Percentiles rank a stretch among this genome's conserved stretches.
These are phyloP conservation scores for Tylopilus plumbeoviolaceoides DNA, from an alignment of 768 basidiomycete genomes.

Conservation along the genomic window DNA sequence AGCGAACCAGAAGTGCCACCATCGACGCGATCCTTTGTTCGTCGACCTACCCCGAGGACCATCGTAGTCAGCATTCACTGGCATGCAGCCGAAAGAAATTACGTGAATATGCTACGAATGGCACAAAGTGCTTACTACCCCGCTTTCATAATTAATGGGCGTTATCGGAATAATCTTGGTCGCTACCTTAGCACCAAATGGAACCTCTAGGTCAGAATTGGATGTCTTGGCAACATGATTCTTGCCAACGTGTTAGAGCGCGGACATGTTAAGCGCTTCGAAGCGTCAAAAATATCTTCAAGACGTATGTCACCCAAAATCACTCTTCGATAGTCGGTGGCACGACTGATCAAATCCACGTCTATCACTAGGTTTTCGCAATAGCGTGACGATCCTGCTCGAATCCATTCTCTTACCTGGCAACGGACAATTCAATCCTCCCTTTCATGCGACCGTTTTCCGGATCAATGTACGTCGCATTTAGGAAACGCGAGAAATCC, in stretches of 20 bases:
- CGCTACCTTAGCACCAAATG: neutral
- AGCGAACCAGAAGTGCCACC: slow-evolving; percentile 4
- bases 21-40: neutral
- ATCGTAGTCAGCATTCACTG: too few relatives aligned
- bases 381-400: neutral
- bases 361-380: slow-evolving; percentile 11
- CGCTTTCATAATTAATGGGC: slow-evolving; percentile 16
- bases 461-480: slow-evolving; percentile 1
- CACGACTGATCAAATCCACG: slow-evolving; percentile 10
- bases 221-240: neutral
- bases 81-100: neutral
- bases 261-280: neutral
- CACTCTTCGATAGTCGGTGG: neutral
- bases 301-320: neutral
- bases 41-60: neutral
- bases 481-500: neutral
- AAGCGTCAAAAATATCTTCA: neutral
- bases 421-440: neutral
- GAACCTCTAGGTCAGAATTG: neutral
- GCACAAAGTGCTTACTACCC: slow-evolving; percentile 20
- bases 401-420: neutral
- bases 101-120: slow-evolving; percentile 6
- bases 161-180: neutral
- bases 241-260: neutral
- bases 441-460: neutral